These are phyloP conservation scores for Sphaerobolus stellatus DNA, from an alignment of 1,284 basidiomycete species.

Conservation along the genomic window DNA sequence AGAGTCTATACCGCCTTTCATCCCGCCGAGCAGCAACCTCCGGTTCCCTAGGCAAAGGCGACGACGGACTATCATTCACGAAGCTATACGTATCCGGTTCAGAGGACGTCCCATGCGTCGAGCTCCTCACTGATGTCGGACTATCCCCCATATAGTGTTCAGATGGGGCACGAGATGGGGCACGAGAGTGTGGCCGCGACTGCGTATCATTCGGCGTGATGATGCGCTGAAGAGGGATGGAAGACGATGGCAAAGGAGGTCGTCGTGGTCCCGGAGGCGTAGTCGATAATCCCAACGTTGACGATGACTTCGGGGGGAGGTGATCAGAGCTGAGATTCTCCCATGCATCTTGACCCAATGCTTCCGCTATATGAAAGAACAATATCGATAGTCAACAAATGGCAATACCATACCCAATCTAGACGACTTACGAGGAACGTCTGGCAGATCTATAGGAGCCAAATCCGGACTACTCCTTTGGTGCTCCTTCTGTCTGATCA, in stretches of 20 bases:
- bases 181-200: no score
- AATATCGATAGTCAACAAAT: background rate
- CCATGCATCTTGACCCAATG: constrained; percentile 1
- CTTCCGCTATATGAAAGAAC: background rate
- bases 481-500: background rate
- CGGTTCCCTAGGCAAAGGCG: constrained; percentile 47
- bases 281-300: no score
- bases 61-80: constrained; percentile 19
- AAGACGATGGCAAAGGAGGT: constrained; percentile 4
- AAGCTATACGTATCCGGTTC: no score
- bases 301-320: no score
- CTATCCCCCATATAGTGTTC: no score
- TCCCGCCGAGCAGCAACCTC: constrained; percentile 45
- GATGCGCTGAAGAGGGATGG: constrained; percentile 17
- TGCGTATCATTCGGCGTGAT: no score
- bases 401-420: background rate
- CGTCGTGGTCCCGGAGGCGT: no score
- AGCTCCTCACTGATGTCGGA: no score
- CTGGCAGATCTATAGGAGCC: constrained; percentile 9
- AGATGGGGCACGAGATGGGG: no score
- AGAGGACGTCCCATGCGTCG: no score
- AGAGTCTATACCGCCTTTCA: constrained; percentile 61
- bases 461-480: constrained; percentile 6
- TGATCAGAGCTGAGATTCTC: constrained; percentile 6
- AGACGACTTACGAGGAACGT: background rate